Base-by-base conservation (phyloP, 352 stramenopile species). In the Pythium folliculosum region DNA sequence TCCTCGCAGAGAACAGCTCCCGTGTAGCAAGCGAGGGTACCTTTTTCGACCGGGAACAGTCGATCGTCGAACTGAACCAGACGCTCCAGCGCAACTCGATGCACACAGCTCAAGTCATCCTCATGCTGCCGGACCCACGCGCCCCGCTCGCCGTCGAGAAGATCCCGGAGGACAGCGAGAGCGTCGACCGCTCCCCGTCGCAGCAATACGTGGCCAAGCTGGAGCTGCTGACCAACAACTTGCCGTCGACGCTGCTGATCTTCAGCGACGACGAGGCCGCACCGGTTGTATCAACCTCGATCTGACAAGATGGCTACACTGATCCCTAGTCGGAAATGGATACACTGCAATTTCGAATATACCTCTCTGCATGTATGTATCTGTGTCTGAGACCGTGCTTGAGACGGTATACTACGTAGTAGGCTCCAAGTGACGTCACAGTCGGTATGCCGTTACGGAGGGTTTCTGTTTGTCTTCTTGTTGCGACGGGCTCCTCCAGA, bases 201-300 rank as follows among this genome's bases (percentile, higher is more conserved):
- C 19, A 69, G 21, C 40, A 37, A 35, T 86, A 82, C 55, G 32
- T 78, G 17, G 21, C 52, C 25, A 77, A 77, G 62, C 60, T 86
- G 23, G 69, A 77, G 62, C 55, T 74, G 56, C 63, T 86, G 5
- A 84, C 78, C 10, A 71, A 69, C 55, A 77, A 82, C 43, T 62
- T 86, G 44, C 78, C 78, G 40, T 82, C 78, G 37, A 82, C 74
- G 6, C 70, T 86, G 71, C 75, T 86, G n/a, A 72, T 84, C 25
- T 84, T 80, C 52, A 72, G 61, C 57, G 74, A 77, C 30, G 78
- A 84, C 16, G 76, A 84, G 50, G 78, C 75, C 54, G 62, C 58
- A 22, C 67, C 71, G 0, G 72, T 86, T 21, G 71, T 86, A 35
- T 86, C 78, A 1, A 80, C 66, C 0, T 77, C 65, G 16, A 86